Evolutionary conservation across 192 early-diverging fungal species (phyloP), one percentile per base, ranked within the genome.

Genomic region (Backusella tarrabulga): DNA sequence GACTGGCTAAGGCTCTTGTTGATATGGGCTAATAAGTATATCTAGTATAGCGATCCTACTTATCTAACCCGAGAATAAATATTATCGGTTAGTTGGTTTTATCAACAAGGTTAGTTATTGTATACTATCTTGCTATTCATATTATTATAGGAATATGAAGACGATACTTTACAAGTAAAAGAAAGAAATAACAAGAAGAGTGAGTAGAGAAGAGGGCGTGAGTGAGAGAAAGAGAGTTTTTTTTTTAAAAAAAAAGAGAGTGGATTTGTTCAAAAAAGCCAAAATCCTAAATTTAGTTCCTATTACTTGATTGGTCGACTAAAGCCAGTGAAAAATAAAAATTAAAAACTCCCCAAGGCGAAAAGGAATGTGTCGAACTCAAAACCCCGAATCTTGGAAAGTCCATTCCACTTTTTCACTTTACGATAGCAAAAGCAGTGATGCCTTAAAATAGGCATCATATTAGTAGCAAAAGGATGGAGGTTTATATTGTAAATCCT

Each of bases 221-320:
- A 12, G 54, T 9, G 54, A 60, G 56, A 26, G 56, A 60, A 23
- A 56, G 21, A 52, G n/a, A 17, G 38, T 0, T 0, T 40, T 44
- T 44, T 44, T 44, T 44, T 17, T 40, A 40, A 40, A 44, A 17
- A 50, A 5, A 50, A 19, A 63, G 54, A 60, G 56, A 63, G 11
- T 63, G 56, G 26, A 63, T 29, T 63, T 63, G 23, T 29, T 63
- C 56, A 63, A 63, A 63, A 60, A 23, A 63, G 56, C 56, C 26
- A 63, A 63, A 26, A 63, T 63, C 56, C 56, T 63, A 63, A 63
- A 63, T 63, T 63, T 63, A 63, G 56, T 29, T 63, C 23, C 23
- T 63, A 14, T 3, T 4, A 26, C 14, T 3, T 63, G 56, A 63
- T 63, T 63, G 56, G 56, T 9, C 23, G 23, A 8, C 21, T 29